phyloP scores from a whole-genome alignment of 345 rosid species.

The Eucalyptus curtisii region DNA sequence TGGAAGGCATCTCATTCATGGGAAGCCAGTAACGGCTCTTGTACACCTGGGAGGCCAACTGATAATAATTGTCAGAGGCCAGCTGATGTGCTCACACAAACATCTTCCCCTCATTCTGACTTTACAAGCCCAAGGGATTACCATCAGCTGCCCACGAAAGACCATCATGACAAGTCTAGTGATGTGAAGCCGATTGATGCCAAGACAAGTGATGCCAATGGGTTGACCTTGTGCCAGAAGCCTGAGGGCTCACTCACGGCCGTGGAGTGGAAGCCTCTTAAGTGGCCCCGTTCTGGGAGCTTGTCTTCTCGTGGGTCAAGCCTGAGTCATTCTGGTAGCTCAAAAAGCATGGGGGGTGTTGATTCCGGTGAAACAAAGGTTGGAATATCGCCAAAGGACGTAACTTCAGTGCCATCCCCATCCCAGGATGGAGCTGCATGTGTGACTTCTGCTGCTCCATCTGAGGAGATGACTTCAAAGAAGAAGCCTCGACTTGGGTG shows the following conservation, averaged over 20 bases:
- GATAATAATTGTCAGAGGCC: conserved; percentile 33
- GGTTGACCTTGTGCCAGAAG: conserved; percentile 28
- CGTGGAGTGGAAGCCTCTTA: conserved; percentile 55
- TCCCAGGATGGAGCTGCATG: conserved; percentile 54
- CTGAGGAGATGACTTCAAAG: conserved; percentile 51
- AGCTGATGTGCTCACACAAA: conserved; percentile 35
- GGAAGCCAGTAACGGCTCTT: conserved; percentile 58
- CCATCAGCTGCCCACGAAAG: conserved; percentile 31
- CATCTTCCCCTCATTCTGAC: conserved; percentile 37
- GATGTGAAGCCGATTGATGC: conserved; percentile 4
- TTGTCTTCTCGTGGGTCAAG: conserved; percentile 78
- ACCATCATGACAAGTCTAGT: conserved; percentile 32
- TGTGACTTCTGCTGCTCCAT: conserved; percentile 28
- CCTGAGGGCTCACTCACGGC: conserved; percentile 35
- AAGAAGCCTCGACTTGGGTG: conserved; percentile 93
- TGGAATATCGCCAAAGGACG: conserved; percentile 30
- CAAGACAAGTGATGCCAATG: conserved; percentile 16
- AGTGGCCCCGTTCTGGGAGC: conserved; percentile 73
- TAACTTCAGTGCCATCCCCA: conserved; percentile 38
- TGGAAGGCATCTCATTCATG: conserved; percentile 51
- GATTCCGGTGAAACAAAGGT: conserved; percentile 53
- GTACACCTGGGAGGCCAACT: conserved; percentile 35
- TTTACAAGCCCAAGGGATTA: conserved; percentile 29
- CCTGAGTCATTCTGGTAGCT: conserved; percentile 78
- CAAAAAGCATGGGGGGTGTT: conserved; percentile 60